A percentile compares a stretch with the other conserved stretches of the same genome.
These are phyloP conservation scores for Leishmania lainsoni DNA, from an alignment of 208 protist species.

Conservation along the genomic window DNA sequence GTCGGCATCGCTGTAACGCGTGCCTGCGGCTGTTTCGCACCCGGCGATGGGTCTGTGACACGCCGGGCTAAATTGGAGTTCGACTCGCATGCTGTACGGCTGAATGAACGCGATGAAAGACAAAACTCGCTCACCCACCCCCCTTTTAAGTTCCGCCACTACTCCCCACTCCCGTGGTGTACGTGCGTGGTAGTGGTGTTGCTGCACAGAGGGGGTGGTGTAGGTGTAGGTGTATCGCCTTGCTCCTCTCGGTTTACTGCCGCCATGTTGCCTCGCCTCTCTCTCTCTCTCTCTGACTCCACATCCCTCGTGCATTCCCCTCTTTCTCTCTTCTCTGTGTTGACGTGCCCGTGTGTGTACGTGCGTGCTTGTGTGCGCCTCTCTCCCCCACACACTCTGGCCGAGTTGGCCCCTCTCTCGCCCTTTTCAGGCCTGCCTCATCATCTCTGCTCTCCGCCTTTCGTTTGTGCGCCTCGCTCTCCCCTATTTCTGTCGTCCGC, in stretches of 20 bases:
- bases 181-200: too few relatives aligned
- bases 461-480: too few relatives aligned
- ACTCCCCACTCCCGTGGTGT: background rate
- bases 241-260: background rate
- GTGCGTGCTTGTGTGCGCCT: background rate
- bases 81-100: background rate
- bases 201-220: too few relatives aligned
- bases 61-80: background rate
- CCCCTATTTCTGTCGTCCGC: too few relatives aligned
- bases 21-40: background rate
- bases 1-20: background rate
- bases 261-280: background rate
- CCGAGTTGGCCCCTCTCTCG: background rate
- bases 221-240: background rate
- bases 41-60: background rate
- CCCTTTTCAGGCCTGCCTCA: background rate
- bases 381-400: background rate
- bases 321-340: background rate
- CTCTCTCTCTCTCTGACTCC: background rate
- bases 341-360: background rate
- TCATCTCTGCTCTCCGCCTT: background rate
- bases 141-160: background rate
- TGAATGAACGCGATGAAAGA: background rate
- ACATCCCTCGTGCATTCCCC: background rate
- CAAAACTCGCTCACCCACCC: background rate